Evolutionary conservation across 352 stramenopile species (phyloP), one percentile per base, ranked within the genome.

Genomic region (Globisporangium sylvaticum): DNA sequence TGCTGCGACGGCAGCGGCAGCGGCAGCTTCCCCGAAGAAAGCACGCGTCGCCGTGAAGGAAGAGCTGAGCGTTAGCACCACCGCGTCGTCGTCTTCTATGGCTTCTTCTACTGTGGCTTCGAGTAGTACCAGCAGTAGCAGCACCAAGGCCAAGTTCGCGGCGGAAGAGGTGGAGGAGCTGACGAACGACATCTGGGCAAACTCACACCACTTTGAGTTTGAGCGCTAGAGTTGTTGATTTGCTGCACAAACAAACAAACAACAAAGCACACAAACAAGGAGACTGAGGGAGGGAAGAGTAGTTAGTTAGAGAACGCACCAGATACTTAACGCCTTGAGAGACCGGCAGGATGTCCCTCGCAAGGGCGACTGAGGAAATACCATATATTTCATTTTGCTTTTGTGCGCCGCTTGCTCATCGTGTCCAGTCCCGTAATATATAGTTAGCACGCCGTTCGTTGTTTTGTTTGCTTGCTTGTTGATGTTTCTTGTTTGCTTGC

Each of bases 111-210:
- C 53, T 12, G 25, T 39, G 25, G 10, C 7, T 10, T 44, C 14
- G 14, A 44, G 37, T 44, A 59, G 18, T 15, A 42, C 54, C 54
- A 59, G 68, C 24, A 70, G 61, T 48, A 71, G 50, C 3, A 58
- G 65, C 54, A 69, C n/a, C 12, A 55, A 27, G 18, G 52, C 46
- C 20, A 46, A 59, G 34, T 65, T 77, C n/a, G 73, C 76, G 20
- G 81, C 78, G 25, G 75, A 80, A 18, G 79, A 88, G 1, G 84
- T 89, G n/a, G 81, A 81, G 31, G 74, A 75, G 32, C 72, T 92
- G 31, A 84, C 84, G 54, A 91, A 90, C 71, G 82, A 91, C 50
- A 92, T 92, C 66, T 92, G 84, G 84, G 79, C 79, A 46, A 92
- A 92, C 72, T 89, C 84, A 64, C 74, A 90, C 75, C 74, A 92